phyloP scores from a whole-genome alignment of 345 rosid species.

The Dipteronia dyeriana region DNA sequence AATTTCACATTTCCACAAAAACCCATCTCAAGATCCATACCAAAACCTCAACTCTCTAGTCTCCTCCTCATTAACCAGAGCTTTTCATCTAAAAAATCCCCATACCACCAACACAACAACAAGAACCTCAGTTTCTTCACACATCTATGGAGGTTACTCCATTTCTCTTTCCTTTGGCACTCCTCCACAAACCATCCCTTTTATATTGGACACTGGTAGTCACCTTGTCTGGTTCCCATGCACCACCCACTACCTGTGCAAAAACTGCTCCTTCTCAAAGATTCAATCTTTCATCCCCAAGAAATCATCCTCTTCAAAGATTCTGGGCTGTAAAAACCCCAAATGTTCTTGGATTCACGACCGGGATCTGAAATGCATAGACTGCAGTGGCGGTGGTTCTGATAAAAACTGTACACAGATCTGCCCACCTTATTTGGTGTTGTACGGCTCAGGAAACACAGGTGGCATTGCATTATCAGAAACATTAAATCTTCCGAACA shows the following conservation, averaged over 20 bases:
- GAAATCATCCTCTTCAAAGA: slow-evolving; percentile 32
- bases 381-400: slow-evolving; percentile 3
- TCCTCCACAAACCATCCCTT: slow-evolving; percentile 32
- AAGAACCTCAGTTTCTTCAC: slow-evolving; percentile 16
- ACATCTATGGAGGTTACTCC: slow-evolving; percentile 32
- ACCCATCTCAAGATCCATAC: slow-evolving; percentile 25
- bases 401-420: slow-evolving; percentile 28
- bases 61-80: slow-evolving; percentile 38
- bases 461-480: slow-evolving; percentile 41
- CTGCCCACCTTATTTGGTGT: slow-evolving; percentile 41
- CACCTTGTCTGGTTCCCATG: slow-evolving; percentile 47
- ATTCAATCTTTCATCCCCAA: slow-evolving; percentile 37
- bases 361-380: slow-evolving; percentile 7
- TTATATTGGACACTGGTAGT: slow-evolving; percentile 38
- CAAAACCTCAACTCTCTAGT: slow-evolving; percentile 32
- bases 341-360: slow-evolving; percentile 49
- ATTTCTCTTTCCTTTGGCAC: slow-evolving; percentile 34
- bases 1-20: slow-evolving; percentile 17
- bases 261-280: slow-evolving; percentile 28
- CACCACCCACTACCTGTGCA: slow-evolving; percentile 41
- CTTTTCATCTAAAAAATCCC: slow-evolving; percentile 38
- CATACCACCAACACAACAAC: not conserved
- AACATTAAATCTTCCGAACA: slow-evolving; percentile 29
- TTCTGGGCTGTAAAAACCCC: slow-evolving; percentile 43
- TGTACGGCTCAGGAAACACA: slow-evolving; percentile 40